A percentile compares a stretch with the other conserved stretches of the same genome.
phyloP scores from a whole-genome alignment of 768 basidiomycete species.

The Hygrophoropsis aurantiaca region DNA sequence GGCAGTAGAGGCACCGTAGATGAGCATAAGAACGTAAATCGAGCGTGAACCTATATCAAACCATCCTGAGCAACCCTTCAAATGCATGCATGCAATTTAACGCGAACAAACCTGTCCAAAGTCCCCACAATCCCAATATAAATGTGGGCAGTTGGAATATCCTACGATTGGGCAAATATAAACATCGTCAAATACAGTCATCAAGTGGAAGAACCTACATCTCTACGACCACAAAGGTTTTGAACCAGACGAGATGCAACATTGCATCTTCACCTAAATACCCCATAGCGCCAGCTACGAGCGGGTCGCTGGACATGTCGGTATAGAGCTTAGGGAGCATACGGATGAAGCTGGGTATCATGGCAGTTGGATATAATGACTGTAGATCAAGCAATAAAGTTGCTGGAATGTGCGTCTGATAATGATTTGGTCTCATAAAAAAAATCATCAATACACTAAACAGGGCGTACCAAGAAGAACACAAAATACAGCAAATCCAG shows the following conservation, averaged over 20 bases:
- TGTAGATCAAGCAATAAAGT: conserved; percentile 74
- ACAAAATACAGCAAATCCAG: conserved; percentile 66
- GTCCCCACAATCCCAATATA: conserved; percentile 59
- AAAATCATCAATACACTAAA: no score
- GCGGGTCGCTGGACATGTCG: conserved; percentile 61
- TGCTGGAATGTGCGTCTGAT: conserved; percentile 64
- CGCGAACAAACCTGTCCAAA: conserved; percentile 49
- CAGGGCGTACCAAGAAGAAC: conserved; percentile 62
- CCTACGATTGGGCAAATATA: conserved; percentile 28
- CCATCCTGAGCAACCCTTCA: not conserved
- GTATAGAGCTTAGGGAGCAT: conserved; percentile 52
- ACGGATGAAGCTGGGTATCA: conserved; percentile 49
- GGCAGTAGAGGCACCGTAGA: conserved; percentile 76
- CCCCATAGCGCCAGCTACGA: conserved; percentile 55
- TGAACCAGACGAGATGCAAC: conserved; percentile 57
- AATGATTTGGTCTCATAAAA: not conserved
- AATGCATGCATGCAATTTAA: conserved; percentile 2
- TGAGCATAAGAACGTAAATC: conserved; percentile 62
- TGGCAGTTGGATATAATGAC: conserved; percentile 52
- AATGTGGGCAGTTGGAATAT: conserved; percentile 79
- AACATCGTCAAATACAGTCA: not conserved
- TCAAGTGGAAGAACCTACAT: conserved; percentile 38
- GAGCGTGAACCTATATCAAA: conserved; percentile 43
- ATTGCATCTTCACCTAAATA: conserved; percentile 28
- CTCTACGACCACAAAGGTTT: conserved; percentile 62